Evolutionary conservation across 1,284 basidiomycete genomes (phyloP).

Genomic region (Tremellales sp.): DNA sequence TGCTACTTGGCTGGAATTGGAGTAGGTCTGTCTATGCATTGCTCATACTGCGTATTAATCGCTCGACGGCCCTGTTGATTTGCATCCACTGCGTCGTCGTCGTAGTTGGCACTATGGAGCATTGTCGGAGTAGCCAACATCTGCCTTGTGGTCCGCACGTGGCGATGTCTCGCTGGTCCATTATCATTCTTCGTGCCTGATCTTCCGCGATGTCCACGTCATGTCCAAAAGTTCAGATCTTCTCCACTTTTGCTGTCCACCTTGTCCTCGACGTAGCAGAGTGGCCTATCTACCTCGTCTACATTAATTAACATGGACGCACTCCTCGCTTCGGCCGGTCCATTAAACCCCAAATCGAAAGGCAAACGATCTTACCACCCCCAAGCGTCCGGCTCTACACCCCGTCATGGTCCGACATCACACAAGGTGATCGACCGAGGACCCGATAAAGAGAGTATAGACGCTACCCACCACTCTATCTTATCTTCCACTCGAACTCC

Average conservation of each 20-base stretch:
- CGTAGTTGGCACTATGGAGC: no score
- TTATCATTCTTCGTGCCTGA: no score
- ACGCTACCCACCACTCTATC: conserved; percentile 62
- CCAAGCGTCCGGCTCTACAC: conserved; percentile 3
- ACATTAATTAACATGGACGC: conserved; percentile 58
- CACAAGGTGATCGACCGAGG: conserved; percentile 43
- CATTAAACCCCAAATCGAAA: conserved; percentile 49
- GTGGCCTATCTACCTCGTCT: not conserved
- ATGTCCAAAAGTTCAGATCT: not conserved
- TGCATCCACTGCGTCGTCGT: no score
- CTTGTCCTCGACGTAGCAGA: not conserved
- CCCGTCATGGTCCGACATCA: not conserved
- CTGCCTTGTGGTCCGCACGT: no score
- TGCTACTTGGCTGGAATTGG: no score
- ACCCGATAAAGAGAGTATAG: conserved; percentile 42
- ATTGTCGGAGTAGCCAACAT: no score
- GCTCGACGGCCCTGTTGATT: no score
- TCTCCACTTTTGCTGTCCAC: not conserved
- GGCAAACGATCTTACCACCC: conserved; percentile 10
- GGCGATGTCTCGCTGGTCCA: no score
- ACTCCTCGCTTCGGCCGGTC: conserved; percentile 65
- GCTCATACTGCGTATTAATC: no score
- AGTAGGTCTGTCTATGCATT: no score
- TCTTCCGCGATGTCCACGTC: not conserved
- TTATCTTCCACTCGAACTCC: conserved; percentile 38